These are phyloP conservation scores for Ilex aquifolium DNA, from an alignment of 257 asterid species.

Conservation along the genomic window DNA sequence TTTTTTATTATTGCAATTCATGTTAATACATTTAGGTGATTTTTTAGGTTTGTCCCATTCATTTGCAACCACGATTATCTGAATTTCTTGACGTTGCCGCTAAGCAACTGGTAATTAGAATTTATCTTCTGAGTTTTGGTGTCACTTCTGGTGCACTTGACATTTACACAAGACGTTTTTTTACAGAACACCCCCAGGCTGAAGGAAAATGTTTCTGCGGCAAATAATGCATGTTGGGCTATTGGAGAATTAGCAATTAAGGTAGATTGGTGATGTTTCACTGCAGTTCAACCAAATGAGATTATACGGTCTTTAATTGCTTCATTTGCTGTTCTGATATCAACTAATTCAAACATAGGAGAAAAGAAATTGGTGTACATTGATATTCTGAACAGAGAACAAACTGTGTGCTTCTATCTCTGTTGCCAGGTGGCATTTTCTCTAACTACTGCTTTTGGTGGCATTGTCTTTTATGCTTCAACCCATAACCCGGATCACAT, in stretches of 20 bases:
- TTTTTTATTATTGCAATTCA: background rate
- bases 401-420: too few species aligned
- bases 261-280: constrained; percentile 27
- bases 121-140: constrained; percentile 7
- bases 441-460: constrained; percentile 3
- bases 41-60: constrained; percentile 43
- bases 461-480: background rate
- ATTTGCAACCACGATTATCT: constrained; percentile 53
- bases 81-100: constrained; percentile 87
- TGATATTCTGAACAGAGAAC: background rate
- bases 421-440: background rate
- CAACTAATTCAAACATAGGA: background rate
- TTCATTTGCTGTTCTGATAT: background rate
- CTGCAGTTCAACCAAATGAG: background rate
- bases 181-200: constrained; percentile 68
- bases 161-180: constrained; percentile 11
- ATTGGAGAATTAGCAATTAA: constrained; percentile 93
- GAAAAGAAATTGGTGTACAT: background rate
- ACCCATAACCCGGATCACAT: background rate
- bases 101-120: constrained; percentile 77
- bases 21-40: background rate
- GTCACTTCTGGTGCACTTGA: constrained; percentile 3
- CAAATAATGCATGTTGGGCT: constrained; percentile 99
- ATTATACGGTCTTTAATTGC: background rate
- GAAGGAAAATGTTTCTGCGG: constrained; percentile 88